Base-by-base conservation (phyloP, 2,329 filamentous ascomycete species). In the Colletotrichum trifolii region DNA sequence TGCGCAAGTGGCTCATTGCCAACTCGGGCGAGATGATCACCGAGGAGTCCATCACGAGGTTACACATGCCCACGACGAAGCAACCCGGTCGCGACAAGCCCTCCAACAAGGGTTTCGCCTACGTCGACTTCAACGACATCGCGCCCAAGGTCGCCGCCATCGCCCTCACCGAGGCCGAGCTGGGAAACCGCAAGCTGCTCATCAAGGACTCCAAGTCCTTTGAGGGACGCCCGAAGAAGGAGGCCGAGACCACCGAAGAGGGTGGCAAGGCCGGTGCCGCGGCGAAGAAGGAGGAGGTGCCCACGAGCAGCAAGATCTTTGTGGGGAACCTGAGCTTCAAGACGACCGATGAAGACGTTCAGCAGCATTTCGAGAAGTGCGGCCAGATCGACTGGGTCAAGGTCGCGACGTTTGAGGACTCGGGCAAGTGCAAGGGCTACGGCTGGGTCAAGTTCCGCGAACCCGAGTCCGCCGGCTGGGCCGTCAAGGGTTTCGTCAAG, bases 351-450 rank as follows among this genome's bases (percentile, higher is more conserved):
- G 93, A 97, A 59, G 89, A 93, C 71, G 78, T 99, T 54, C 83
- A 88, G 69, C 85, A 89, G 68, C 93, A 97, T 74, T 98, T 97
- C 76, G 85, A 85, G 53, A 92, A 90, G 75, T 98, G 95, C 75
- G 96, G 96, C 54, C 84, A 90, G 67, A 88, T 98, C 67, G 87
- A 90, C 57, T 92, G 92, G 81, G 86, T 93, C 69, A 95, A 97
- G 79, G 83, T 98, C 70, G 96, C 96, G 3, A 97, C 94, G 0
- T 99, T 99, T 74, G 93, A 98, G 77, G 96, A 99, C 77, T 91
- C 91, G 17, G 96, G 96, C 47, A 99, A 98, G 81, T 99, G 96
- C 83, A 98, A 98, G 81, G 96, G 96, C 15, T 99, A 91, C 79
- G 96, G 91, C 6, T 99, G 96, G 94, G 89, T 99, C 67, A 92